Percentiles rank a stretch among this genome's conserved stretches.
Conservation (phyloP, 1,284 basidiomycete species). For the Macrocystidia cucumis region DNA sequence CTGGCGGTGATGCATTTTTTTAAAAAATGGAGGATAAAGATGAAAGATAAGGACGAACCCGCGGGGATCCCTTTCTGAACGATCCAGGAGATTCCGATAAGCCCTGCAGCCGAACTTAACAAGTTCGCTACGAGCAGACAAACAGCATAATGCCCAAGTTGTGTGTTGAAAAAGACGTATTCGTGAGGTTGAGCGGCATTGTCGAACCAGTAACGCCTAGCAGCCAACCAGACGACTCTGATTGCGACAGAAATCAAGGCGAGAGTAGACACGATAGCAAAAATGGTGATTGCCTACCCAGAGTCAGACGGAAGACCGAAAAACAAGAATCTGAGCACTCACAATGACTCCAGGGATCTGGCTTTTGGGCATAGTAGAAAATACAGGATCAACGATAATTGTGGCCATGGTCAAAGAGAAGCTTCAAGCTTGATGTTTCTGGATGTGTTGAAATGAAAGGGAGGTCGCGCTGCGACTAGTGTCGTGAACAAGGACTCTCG, state of each 20-base stretch:
- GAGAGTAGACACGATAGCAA: slow-evolving; percentile 12
- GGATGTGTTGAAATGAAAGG: too few relatives aligned
- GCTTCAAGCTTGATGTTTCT: too few relatives aligned
- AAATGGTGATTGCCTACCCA: background rate
- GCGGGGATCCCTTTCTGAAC: slow-evolving; percentile 31
- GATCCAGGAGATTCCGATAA: slow-evolving; percentile 43
- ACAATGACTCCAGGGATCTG: too few relatives aligned
- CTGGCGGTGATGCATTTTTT: too few relatives aligned
- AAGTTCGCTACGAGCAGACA: slow-evolving; percentile 55
- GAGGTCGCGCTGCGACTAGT: too few relatives aligned
- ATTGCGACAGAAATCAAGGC: slow-evolving; percentile 7
- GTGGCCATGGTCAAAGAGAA: too few relatives aligned
- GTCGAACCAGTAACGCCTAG: too few relatives aligned
- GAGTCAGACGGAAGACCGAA: too few relatives aligned
- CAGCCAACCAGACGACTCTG: slow-evolving; percentile 21
- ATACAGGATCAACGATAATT: too few relatives aligned
- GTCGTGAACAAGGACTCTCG: too few relatives aligned
- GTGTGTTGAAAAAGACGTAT: slow-evolving; percentile 60
- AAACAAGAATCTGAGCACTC: too few relatives aligned
- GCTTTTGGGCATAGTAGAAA: too few relatives aligned
- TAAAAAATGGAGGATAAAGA: slow-evolving; percentile 7
- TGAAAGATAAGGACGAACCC: slow-evolving; percentile 29
- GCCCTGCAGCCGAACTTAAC: slow-evolving; percentile 41
- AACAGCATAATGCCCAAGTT: slow-evolving; percentile 57
- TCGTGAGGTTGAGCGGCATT: slow-evolving; percentile 25